Evolutionary conservation across 495 filamentous ascomycete genomes (phyloP), one percentile per base, ranked within the genome.

Genomic region (Aspergillus coremiiformis): DNA sequence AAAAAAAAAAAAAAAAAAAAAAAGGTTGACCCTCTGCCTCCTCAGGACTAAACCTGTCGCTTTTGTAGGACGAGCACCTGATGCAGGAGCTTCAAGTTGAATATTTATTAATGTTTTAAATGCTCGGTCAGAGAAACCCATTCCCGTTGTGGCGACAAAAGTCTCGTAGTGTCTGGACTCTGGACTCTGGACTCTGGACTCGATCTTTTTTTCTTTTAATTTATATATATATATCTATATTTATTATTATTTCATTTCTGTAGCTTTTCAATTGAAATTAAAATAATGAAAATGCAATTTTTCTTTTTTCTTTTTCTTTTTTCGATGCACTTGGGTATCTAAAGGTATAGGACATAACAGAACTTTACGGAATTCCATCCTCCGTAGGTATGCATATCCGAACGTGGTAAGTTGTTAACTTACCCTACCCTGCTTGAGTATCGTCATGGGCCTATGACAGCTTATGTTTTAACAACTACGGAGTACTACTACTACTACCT

Each of bases 1-100:
- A 45, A 12, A 35, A 44, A 32, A 22, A 50, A 47, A 41, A 47
- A 32, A 41, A 20, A 21, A 20, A 42, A 30, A 5, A 5, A 44
- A 35, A n/a, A 32, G 22, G 23, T 42, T 33, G 48, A 51, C 30
- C 35, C 26, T 37, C n/a, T n/a, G n/a, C 35, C 37, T 41, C 20
- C 19, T 20, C 17, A 11, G n/a, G 37, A 41, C 37, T 41, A 21
- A 15, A 41, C 20, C 3, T 41, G 37, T 21, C 14, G 37, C 37
- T 41, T 41, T 41, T 41, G 37, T 47, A 29, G 30, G 44, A 47
- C 44, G 30, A 47, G 26, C 44, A 20, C 30, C 44, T 47, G 37
- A 47, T 33, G 26, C 30, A 47, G 23, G 27, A 19, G 15, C 17
- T 32, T 5, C 15, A 21, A 15, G 19, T n/a, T n/a, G 32, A 30